Evolutionary conservation across 352 stramenopile genomes (phyloP), one percentile per base, ranked within the genome.

Genomic region (Hyaloperonospora arabidopsidis): DNA sequence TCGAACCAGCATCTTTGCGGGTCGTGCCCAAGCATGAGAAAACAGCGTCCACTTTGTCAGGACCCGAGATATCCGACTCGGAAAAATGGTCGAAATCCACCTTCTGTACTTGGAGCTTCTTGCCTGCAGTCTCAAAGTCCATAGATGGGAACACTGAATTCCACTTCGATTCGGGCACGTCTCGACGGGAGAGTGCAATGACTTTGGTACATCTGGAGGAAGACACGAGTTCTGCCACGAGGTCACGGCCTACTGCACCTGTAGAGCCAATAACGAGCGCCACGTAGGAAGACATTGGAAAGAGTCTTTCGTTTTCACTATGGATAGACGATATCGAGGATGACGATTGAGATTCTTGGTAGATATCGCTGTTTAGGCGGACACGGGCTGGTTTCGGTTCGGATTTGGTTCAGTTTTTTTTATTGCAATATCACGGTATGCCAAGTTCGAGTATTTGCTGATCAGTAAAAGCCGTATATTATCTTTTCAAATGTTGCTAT

Each of bases 11-110:
- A 45, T 75, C 74, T 69, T 85, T 84, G 51, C 76, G 74, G 1
- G 81, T 89, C 10, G 81, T 89, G 23, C 81, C 78, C 2, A 91
- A 56, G 22, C 78, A 89, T 39, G 74, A 86, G 57, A 91, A 91
- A 7, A 75, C 67, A 0, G 78, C 76, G 51, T 84, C 70, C 32
- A 87, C 65, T 23, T 79, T 68, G 52, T 86, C 76, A 0, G 51
- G 23, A n/a, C 49, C 2, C 54, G 58, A 55, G 8, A 84, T 55
- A 40, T 68, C 53, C 4, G 49, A 49, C 43, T 70, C 68, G 3
- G 52, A 67, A 28, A 89, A 52, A 18, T 54, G 51, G 41, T 89
- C 58, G 56, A 89, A 89, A 59, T 86, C 65, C 22, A 89, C 65
- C 8, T 57, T 40, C 19, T 74, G 78, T 29, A 89, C 60, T 41